Evolutionary conservation across 305 asterid species (phyloP).

Genomic region (Vinca major): DNA sequence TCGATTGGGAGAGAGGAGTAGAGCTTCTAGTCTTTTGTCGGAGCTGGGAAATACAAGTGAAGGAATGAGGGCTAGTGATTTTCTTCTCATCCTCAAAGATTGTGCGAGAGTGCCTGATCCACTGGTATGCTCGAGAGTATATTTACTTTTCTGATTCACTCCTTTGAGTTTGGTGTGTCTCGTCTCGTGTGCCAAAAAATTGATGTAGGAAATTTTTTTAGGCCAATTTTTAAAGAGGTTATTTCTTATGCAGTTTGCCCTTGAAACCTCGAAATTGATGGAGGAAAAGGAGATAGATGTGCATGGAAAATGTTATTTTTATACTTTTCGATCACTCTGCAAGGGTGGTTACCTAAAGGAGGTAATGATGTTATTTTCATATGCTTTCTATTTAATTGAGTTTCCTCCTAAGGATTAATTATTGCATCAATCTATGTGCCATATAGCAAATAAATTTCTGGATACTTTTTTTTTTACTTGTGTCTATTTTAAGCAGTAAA

Average conservation of each 20-base stretch:
- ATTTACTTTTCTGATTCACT: constrained; percentile 6
- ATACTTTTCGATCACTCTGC: constrained; percentile 56
- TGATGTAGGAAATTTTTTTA: too few relatives aligned
- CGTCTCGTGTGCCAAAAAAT: not conserved
- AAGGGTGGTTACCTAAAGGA: constrained; percentile 72
- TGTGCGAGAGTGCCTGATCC: constrained; percentile 74
- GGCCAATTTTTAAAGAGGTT: not conserved
- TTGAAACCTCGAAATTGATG: constrained; percentile 70
- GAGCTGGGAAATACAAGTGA: constrained; percentile 33
- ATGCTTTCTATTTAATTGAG: constrained; percentile 6
- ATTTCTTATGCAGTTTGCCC: constrained; percentile 50
- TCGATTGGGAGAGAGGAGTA: constrained; percentile 48
- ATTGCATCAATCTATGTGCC: not conserved
- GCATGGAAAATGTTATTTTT: constrained; percentile 42
- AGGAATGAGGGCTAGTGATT: constrained; percentile 41
- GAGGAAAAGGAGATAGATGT: constrained; percentile 46
- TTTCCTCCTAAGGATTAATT: constrained; percentile 24
- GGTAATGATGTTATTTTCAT: constrained; percentile 29
- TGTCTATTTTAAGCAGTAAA: too few relatives aligned
- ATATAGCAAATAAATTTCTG: too few relatives aligned
- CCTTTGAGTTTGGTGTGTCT: not conserved
- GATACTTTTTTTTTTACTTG: too few relatives aligned
- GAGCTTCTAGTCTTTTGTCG: constrained; percentile 54
- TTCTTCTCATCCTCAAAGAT: constrained; percentile 47
- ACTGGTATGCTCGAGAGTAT: constrained; percentile 33